phyloP scores from a whole-genome alignment of 2,329 filamentous ascomycete species.

The Claviceps spartinae region DNA sequence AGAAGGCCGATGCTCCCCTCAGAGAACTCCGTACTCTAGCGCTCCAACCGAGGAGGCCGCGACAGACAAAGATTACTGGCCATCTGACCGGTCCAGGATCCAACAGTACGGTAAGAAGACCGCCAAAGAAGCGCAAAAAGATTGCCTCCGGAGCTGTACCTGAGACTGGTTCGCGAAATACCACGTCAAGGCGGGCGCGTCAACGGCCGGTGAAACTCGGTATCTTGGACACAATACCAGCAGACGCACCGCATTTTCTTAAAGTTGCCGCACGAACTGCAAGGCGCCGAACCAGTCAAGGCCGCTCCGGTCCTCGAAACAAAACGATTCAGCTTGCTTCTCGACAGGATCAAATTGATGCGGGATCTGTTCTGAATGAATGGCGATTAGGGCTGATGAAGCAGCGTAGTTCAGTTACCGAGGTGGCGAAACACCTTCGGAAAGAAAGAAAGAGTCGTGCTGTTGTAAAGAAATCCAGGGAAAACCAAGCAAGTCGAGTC shows the following conservation, averaged over 20 bases:
- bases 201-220: constrained; percentile 34
- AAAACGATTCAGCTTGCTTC: constrained; percentile 50
- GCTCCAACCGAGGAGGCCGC: constrained; percentile 7
- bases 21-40: constrained; percentile 11
- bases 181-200: not conserved
- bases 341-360: constrained; percentile 47
- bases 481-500: constrained; percentile 7
- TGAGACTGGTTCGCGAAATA: not conserved
- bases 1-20: constrained; percentile 13
- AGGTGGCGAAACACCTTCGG: constrained; percentile 8
- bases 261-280: constrained; percentile 48
- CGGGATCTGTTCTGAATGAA: constrained; percentile 33
- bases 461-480: constrained; percentile 12
- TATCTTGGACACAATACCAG: constrained; percentile 46
- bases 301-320: constrained; percentile 38
- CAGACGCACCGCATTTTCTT: constrained; percentile 41
- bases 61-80: constrained; percentile 21
- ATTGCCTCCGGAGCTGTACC: not conserved
- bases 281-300: constrained; percentile 30
- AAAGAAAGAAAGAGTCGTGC: constrained; percentile 1
- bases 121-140: not conserved
- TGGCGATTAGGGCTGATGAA: constrained; percentile 43
- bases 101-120: not conserved
- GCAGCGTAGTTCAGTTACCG: constrained; percentile 23
- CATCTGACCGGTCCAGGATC: constrained; percentile 10